Percentiles rank a stretch among this genome's conserved stretches.
These are phyloP conservation scores for Dictyostelium discoideum DNA, from an alignment of 78 protist genomes.

Conservation along the genomic window DNA sequence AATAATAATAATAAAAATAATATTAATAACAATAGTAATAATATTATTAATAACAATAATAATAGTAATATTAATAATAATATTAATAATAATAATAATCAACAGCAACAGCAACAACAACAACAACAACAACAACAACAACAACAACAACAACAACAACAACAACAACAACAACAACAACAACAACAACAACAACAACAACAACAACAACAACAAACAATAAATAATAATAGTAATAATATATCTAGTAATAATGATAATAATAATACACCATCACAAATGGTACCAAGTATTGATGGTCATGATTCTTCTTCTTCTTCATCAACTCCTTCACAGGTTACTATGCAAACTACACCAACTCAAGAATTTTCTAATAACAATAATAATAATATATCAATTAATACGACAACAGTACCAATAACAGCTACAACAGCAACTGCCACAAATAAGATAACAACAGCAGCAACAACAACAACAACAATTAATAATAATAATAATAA, in stretches of 20 bases:
- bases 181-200: background rate
- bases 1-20: background rate
- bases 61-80: background rate
- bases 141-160: background rate
- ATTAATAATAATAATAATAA: background rate
- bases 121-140: background rate
- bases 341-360: background rate
- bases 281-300: background rate
- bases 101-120: background rate
- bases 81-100: background rate
- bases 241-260: background rate
- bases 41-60: background rate
- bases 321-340: background rate
- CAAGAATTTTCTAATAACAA: background rate
- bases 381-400: background rate
- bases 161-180: background rate
- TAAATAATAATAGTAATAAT: background rate
- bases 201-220: background rate
- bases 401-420: background rate
- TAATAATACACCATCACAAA: background rate
- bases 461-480: background rate
- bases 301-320: background rate
- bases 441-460: background rate
- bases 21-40: too few relatives aligned
- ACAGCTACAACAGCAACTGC: background rate